Percentiles rank a stretch among this genome's conserved stretches.
phyloP scores from a whole-genome alignment of 345 rosid species.

The Noccaea caerulescens region DNA sequence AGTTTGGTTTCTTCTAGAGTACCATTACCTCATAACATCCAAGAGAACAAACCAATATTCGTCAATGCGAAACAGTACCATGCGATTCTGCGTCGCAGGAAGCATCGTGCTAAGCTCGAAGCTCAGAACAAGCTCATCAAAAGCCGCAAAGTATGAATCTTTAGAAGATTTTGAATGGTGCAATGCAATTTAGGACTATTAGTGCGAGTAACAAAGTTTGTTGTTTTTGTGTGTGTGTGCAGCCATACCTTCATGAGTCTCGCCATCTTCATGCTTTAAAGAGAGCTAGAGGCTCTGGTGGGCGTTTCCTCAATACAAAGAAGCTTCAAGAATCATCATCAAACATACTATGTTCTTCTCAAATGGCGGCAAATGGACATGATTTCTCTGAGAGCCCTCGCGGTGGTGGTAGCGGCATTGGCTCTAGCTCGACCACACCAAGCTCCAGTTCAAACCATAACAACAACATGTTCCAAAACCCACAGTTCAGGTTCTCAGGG shows the following conservation, averaged over 20 bases:
- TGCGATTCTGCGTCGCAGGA: conserved; percentile 85
- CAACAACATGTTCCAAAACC: conserved; percentile 38
- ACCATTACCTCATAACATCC: conserved; percentile 63
- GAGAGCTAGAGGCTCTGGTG: conserved; percentile 84
- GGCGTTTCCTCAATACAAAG: conserved; percentile 75
- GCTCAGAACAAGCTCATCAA: conserved; percentile 75
- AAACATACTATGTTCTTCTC: conserved; percentile 38
- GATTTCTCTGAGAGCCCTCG: conserved; percentile 15
- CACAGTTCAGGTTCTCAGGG: conserved; percentile 38
- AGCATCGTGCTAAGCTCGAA: conserved; percentile 80
- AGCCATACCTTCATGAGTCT: conserved; percentile 93
- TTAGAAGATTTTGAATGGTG: background rate
- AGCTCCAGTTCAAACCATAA: conserved; percentile 41
- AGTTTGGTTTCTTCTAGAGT: conserved; percentile 58
- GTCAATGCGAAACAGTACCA: conserved; percentile 87
- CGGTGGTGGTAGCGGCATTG: conserved; percentile 40
- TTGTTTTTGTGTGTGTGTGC: conserved; percentile 17
- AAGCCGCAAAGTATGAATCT: conserved; percentile 61
- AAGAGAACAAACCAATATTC: conserved; percentile 64
- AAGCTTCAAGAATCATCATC: conserved; percentile 52
- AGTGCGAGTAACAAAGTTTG: conserved; percentile 17
- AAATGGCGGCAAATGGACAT: conserved; percentile 43
- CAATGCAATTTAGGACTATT: background rate
- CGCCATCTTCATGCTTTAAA: conserved; percentile 83
- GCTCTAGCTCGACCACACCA: conserved; percentile 48